phyloP scores from a whole-genome alignment of 768 basidiomycete species.

The Amanita pseudoporphyria region DNA sequence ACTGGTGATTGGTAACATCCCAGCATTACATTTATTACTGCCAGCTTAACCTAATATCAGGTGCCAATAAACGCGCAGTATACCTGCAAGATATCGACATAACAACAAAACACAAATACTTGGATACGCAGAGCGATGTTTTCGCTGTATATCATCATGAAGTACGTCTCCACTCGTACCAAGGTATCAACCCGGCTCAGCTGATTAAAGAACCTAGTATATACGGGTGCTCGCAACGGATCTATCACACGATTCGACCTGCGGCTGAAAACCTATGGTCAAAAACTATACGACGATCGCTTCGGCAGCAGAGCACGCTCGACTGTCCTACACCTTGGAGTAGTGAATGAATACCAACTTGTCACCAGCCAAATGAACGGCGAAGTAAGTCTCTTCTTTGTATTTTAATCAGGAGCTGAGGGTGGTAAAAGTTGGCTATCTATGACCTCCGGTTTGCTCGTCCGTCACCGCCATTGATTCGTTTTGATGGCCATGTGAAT shows the following conservation, averaged over 20 bases:
- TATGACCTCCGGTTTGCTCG: conserved; percentile 54
- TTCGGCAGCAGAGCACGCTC: conserved; percentile 23
- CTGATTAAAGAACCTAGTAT: conserved; percentile 34
- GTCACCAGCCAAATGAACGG: conserved; percentile 53
- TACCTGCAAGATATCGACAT: conserved; percentile 41
- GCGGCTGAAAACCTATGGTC: conserved; percentile 27
- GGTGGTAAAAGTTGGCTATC: conserved; percentile 37
- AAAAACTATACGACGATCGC: conserved; percentile 29
- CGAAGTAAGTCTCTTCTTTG: conserved; percentile 29
- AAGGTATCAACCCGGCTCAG: background rate
- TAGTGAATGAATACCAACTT: conserved; percentile 41
- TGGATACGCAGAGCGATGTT: conserved; percentile 54
- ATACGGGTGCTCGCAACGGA: conserved; percentile 55
- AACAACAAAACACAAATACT: conserved; percentile 21
- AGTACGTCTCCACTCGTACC: conserved; percentile 22
- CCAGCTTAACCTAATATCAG: conserved; percentile 20
- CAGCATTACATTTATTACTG: background rate
- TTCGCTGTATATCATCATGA: conserved; percentile 46
- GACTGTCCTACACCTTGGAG: conserved; percentile 45
- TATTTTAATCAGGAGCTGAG: background rate
- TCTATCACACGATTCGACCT: conserved; percentile 48
- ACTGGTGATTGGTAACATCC: conserved; percentile 41
- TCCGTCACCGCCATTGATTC: conserved; percentile 30
- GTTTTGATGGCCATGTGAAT: conserved; percentile 51
- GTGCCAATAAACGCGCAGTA: conserved; percentile 42